Conservation (phyloP, 169 alveolate genomes). For the Cryptosporidium xiaoi region DNA sequence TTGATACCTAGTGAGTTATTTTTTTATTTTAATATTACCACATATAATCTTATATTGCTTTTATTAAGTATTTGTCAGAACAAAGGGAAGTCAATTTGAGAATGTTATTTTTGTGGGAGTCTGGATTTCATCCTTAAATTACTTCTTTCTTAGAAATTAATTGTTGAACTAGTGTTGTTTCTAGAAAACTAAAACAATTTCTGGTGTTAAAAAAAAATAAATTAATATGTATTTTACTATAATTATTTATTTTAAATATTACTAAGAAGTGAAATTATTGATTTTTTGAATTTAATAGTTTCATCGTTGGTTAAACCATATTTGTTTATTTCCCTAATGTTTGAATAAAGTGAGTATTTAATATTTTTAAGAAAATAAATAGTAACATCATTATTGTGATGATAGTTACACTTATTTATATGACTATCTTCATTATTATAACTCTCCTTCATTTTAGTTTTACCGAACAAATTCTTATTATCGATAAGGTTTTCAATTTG, state of each 20-base stretch:
- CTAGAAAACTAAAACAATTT: not conserved
- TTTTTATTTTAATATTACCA: too few relatives aligned
- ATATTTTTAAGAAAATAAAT: conserved; percentile 5
- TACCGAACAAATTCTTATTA: not conserved
- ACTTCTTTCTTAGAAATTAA: too few relatives aligned
- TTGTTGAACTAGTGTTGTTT: too few relatives aligned
- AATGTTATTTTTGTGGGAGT: too few relatives aligned
- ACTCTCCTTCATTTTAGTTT: not conserved
- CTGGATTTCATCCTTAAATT: too few relatives aligned
- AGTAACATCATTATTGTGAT: not conserved
- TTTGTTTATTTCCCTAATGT: not conserved
- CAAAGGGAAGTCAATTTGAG: too few relatives aligned
- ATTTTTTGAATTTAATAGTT: conserved; percentile 48
- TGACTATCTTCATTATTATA: not conserved
- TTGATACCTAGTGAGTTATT: too few relatives aligned
- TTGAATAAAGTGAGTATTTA: not conserved
- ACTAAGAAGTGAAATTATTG: conserved; percentile 2
- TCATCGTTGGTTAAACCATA: conserved; percentile 28
- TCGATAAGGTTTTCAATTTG: not conserved
- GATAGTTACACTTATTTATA: not conserved
- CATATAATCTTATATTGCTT: too few relatives aligned
- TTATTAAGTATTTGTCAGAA: too few relatives aligned
- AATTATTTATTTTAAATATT: not conserved
- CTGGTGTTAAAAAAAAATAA: not conserved
- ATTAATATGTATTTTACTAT: too few relatives aligned